These are phyloP conservation scores for Wickerhamiella qilinensis DNA, from an alignment of 805 yeast species.

Conservation along the genomic window DNA sequence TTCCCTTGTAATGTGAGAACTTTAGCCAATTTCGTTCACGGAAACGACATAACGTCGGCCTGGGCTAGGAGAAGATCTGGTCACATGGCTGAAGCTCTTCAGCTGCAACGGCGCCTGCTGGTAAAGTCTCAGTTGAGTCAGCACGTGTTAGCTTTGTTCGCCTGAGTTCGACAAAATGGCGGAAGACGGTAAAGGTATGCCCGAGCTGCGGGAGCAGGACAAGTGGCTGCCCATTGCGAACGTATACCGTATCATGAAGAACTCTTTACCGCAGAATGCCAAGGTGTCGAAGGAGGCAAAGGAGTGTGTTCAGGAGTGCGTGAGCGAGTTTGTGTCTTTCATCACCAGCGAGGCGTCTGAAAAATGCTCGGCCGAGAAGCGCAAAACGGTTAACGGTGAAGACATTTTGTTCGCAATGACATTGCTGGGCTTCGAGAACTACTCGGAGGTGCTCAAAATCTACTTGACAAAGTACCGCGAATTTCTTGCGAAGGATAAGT, in stretches of 20 bases:
- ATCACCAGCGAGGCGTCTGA: conserved; percentile 52
- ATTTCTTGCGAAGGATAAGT: conserved; percentile 13
- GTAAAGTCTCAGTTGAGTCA: no score
- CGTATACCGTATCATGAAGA: conserved; percentile 60
- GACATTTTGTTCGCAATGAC: conserved; percentile 49
- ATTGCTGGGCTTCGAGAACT: conserved; percentile 52
- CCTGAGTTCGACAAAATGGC: not conserved
- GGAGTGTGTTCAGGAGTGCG: conserved; percentile 62
- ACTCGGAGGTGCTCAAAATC: conserved; percentile 51
- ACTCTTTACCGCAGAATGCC: conserved; percentile 54
- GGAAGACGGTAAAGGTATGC: conserved; percentile 19
- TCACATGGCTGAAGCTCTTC: no score
- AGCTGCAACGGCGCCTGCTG: no score
- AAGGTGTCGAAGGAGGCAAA: conserved; percentile 68
- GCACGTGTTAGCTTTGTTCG: no score
- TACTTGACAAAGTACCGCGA: conserved; percentile 54
- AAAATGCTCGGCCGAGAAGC: conserved; percentile 44
- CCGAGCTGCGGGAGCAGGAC: conserved; percentile 45
- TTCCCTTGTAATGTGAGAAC: no score
- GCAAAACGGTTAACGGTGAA: conserved; percentile 58
- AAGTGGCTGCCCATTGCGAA: conserved; percentile 48
- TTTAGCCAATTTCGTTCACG: no score
- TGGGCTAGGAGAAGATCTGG: no score
- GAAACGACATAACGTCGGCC: no score
- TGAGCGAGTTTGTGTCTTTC: conserved; percentile 49